phyloP scores from a whole-genome alignment of 2,329 filamentous ascomycete species.

The Chrysoporthe cubensis region DNA sequence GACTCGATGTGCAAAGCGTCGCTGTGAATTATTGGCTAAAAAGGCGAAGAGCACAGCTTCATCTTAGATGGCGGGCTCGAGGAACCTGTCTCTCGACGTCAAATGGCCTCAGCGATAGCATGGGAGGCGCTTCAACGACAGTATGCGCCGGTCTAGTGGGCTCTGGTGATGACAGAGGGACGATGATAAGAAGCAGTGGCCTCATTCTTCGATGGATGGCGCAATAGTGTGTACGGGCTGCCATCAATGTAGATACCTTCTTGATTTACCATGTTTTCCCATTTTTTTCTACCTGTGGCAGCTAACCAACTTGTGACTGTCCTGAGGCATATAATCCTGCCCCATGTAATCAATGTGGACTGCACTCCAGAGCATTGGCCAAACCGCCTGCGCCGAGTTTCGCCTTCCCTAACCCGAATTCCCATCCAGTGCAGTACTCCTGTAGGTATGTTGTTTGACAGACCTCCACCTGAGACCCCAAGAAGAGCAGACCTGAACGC shows the following conservation, averaged over 20 bases:
- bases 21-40: neutral
- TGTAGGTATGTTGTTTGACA: conserved; percentile 4
- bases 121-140: neutral
- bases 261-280: neutral
- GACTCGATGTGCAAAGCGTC: neutral
- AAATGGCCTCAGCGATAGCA: neutral
- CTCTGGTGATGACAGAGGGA: neutral
- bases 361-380: conserved; percentile 14
- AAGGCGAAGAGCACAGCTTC: neutral
- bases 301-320: conserved; percentile 15
- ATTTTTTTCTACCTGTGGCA: conserved; percentile 23
- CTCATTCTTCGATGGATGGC: too few relatives aligned
- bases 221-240: too few relatives aligned
- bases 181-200: neutral
- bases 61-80: neutral
- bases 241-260: too few relatives aligned
- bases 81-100: neutral
- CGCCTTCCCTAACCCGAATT: conserved; percentile 1
- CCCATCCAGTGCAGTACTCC: conserved; percentile 15
- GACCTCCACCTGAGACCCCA: conserved; percentile 1
- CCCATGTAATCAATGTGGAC: conserved; percentile 9
- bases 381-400: conserved; percentile 2
- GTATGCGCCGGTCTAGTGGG: neutral
- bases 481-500: conserved; percentile 21
- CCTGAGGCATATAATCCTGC: neutral